phyloP scores from a whole-genome alignment of 1,284 basidiomycete genomes.

The Tetrapyrgos nigripes region DNA sequence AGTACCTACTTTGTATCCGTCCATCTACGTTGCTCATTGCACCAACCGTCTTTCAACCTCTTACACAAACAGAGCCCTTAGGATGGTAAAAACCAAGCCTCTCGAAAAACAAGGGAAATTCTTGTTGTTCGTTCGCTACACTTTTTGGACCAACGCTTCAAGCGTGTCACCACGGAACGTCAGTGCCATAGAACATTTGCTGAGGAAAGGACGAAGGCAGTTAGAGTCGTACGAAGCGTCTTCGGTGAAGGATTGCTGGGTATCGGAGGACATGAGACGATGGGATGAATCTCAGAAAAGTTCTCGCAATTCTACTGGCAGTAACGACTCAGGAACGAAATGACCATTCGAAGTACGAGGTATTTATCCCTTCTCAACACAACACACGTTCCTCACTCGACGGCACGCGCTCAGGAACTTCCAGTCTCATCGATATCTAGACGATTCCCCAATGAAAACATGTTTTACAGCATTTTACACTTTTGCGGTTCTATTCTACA shows the following conservation, averaged over 20 bases:
- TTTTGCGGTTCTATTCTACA: not conserved
- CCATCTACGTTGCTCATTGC: not conserved
- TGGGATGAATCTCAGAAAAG: slow-evolving; percentile 49
- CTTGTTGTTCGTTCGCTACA: slow-evolving; percentile 67
- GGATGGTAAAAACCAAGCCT: slow-evolving; percentile 75
- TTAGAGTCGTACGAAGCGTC: slow-evolving; percentile 71
- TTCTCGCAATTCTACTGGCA: not conserved
- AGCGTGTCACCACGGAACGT: slow-evolving; percentile 69
- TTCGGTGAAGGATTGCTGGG: slow-evolving; percentile 73
- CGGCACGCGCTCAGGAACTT: not conserved
- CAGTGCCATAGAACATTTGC: slow-evolving; percentile 71
- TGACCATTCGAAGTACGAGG: too few relatives aligned
- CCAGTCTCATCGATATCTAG: not conserved
- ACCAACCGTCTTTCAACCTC: not conserved
- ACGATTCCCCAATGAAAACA: not conserved
- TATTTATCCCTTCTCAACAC: not conserved
- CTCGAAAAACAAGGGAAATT: slow-evolving; percentile 63
- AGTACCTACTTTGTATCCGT: slow-evolving; percentile 19
- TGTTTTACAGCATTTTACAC: not conserved
- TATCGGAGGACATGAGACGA: slow-evolving; percentile 68
- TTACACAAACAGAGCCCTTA: slow-evolving; percentile 60
- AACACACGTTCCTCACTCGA: not conserved
- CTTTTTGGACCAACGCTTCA: slow-evolving; percentile 67
- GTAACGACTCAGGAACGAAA: too few relatives aligned
- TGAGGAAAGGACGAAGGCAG: slow-evolving; percentile 69